Conservation (phyloP, 192 early-diverging fungal genomes). For the Coemansia sp. region DNA sequence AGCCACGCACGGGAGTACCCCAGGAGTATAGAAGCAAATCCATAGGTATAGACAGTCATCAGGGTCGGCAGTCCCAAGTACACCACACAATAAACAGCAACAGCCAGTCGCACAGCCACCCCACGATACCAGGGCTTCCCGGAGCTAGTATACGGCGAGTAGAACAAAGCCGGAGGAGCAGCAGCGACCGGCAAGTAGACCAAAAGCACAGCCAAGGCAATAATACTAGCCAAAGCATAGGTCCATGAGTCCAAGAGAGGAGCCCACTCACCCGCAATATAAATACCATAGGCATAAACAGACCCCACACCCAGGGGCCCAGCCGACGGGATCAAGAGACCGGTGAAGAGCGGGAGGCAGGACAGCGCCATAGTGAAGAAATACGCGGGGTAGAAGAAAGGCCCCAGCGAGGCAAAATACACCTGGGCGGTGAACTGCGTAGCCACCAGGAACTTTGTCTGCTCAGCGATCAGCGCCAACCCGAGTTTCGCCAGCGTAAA, state of each 20-base stretch:
- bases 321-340: slow-evolving; percentile 64
- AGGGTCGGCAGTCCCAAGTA: slow-evolving; percentile 23
- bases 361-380: slow-evolving; percentile 49
- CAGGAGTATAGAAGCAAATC: slow-evolving; percentile 22
- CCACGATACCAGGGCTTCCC: slow-evolving; percentile 27
- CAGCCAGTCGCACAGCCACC: slow-evolving; percentile 11
- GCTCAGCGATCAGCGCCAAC: slow-evolving; percentile 27
- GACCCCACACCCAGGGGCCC: slow-evolving; percentile 38
- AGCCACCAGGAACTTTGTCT: slow-evolving; percentile 45
- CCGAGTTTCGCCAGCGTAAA: slow-evolving; percentile 13
- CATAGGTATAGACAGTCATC: slow-evolving; percentile 48
- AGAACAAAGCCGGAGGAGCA: slow-evolving; percentile 34
- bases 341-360: slow-evolving; percentile 67
- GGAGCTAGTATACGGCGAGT: slow-evolving; percentile 8
- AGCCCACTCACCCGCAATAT: slow-evolving; percentile 45
- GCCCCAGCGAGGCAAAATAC: slow-evolving; percentile 28
- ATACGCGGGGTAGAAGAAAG: slow-evolving; percentile 60
- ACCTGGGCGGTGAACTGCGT: slow-evolving; percentile 51
- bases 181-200: slow-evolving; percentile 46
- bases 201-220: slow-evolving; percentile 30
- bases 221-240: slow-evolving; percentile 36
- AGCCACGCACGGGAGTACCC: slow-evolving; percentile 45
- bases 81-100: slow-evolving; percentile 22
- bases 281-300: slow-evolving; percentile 59
- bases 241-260: slow-evolving; percentile 51